Evolutionary conservation across 1,284 basidiomycete species (phyloP).

Genomic region (Cystobasidiaceae sp.): DNA sequence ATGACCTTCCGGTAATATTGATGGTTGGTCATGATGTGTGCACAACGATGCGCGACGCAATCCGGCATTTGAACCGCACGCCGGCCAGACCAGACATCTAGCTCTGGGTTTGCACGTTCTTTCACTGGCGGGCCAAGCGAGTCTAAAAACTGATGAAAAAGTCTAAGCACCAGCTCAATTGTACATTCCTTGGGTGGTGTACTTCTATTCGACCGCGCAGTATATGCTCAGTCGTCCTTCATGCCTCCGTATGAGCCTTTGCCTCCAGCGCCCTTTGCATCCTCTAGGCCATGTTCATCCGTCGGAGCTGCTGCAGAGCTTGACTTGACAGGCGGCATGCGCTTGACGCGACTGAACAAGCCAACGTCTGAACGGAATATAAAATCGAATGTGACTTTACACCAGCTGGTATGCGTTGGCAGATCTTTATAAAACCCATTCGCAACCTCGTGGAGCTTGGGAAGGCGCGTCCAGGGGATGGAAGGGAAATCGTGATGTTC

Average conservation of each 20-base stretch:
- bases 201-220: too few relatives aligned
- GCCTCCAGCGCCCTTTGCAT: constrained; percentile 15
- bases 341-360: constrained; percentile 7
- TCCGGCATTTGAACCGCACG: too few relatives aligned
- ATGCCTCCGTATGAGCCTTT: constrained; percentile 16
- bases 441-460: constrained; percentile 73
- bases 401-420: constrained; percentile 85
- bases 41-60: too few relatives aligned
- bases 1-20: too few relatives aligned
- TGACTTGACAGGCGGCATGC: constrained; percentile 8
- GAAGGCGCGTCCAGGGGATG: constrained; percentile 90
- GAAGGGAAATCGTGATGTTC: constrained; percentile 98
- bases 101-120: too few relatives aligned
- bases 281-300: constrained; percentile 12
- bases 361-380: constrained; percentile 79
- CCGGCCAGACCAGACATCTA: too few relatives aligned
- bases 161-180: not conserved
- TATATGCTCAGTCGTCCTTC: constrained; percentile 19
- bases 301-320: not conserved
- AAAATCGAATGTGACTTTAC: constrained; percentile 88
- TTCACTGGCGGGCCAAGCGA: not conserved
- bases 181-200: not conserved
- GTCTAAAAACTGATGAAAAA: not conserved
- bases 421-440: constrained; percentile 88
- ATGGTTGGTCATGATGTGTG: too few relatives aligned